These are phyloP conservation scores for Sechiopsis laciniata DNA, from an alignment of 306 rosid genomes.

Conservation along the genomic window DNA sequence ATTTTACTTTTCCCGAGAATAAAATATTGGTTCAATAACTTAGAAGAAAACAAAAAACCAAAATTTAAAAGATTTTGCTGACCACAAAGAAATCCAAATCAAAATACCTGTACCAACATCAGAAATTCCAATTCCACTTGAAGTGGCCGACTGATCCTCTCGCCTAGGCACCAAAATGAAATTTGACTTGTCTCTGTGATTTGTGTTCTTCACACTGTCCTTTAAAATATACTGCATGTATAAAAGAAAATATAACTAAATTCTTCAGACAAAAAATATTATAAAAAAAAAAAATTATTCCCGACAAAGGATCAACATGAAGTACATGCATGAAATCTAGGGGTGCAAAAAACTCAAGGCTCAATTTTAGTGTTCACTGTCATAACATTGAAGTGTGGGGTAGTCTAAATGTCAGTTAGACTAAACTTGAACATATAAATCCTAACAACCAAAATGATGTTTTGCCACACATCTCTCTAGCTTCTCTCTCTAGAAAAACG, in stretches of 20 bases:
- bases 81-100: neutral
- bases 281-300: too few species aligned
- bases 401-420: neutral
- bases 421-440: neutral
- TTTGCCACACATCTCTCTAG: too few species aligned
- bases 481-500: too few species aligned
- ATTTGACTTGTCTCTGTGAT: conserved; percentile 60
- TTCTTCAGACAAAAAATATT: neutral
- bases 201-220: conserved; percentile 48
- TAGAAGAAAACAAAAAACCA: neutral
- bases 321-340: neutral
- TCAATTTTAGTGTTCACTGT: neutral
- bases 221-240: conserved; percentile 70
- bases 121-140: conserved; percentile 46
- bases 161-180: conserved; percentile 50
- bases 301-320: too few species aligned
- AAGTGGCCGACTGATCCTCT: conserved; percentile 51
- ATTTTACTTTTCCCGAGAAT: neutral
- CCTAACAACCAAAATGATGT: neutral
- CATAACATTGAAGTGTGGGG: neutral
- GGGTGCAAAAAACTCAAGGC: neutral
- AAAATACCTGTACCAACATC: conserved; percentile 48
- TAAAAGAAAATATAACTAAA: conserved; percentile 28
- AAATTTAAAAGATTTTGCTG: neutral
- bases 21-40: neutral